phyloP scores from a whole-genome alignment of 176 grass and related monocot genomes.

The Ensete glaucum region DNA sequence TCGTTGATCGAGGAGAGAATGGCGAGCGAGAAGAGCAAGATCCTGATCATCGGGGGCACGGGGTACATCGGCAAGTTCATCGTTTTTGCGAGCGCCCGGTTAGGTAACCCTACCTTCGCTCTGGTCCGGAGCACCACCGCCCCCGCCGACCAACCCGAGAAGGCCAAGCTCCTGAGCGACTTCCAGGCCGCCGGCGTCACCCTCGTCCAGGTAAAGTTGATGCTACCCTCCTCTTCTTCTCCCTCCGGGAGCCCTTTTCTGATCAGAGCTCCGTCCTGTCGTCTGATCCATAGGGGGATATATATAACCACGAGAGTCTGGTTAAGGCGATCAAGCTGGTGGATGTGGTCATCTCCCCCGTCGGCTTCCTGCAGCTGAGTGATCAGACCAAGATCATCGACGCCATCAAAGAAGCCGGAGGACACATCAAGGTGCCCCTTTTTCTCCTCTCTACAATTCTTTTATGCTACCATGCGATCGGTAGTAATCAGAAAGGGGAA shows the following conservation, averaged over 20 bases:
- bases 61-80: constrained; percentile 15
- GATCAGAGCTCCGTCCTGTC: too few relatives aligned
- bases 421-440: not conserved
- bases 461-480: too few relatives aligned
- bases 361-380: not conserved
- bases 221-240: not conserved
- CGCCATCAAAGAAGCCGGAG: constrained; percentile 9
- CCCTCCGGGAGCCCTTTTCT: too few relatives aligned
- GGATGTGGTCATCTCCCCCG: constrained; percentile 10
- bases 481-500: too few relatives aligned
- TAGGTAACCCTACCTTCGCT: constrained; percentile 8
- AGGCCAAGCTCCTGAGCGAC: constrained; percentile 10
- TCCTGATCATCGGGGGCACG: constrained; percentile 5
- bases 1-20: not conserved
- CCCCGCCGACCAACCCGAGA: not conserved
- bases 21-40: constrained; percentile 2
- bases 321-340: constrained; percentile 11
- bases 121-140: not conserved
- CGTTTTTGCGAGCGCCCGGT: not conserved
- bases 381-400: constrained; percentile 21
- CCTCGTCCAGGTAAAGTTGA: not conserved
- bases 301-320: constrained; percentile 10
- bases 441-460: too few relatives aligned
- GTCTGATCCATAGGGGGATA: not conserved
- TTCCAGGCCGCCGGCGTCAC: constrained; percentile 5